Percentiles rank a stretch among this genome's conserved stretches.
These are phyloP conservation scores for Hanseniaspora occidentalis DNA, from an alignment of 805 yeast species.

Conservation along the genomic window DNA sequence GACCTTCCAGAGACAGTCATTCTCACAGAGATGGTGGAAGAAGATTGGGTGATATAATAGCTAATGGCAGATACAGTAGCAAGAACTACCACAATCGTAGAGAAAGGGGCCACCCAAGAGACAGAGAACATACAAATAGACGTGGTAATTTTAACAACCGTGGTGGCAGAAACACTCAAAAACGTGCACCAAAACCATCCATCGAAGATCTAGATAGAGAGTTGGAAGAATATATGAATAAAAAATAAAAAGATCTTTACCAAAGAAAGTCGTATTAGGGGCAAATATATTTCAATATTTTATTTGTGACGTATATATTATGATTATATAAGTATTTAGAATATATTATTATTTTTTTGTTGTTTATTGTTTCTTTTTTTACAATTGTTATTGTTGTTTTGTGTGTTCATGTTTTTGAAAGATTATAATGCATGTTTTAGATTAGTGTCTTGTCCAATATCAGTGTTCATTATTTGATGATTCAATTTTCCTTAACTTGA, in stretches of 20 bases:
- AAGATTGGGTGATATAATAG: conserved; percentile 1
- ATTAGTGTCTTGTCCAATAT: too few relatives aligned
- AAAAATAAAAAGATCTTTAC: conserved; percentile 1
- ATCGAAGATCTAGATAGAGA: conserved; percentile 21
- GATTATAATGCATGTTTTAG: too few relatives aligned
- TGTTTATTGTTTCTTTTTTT: background rate
- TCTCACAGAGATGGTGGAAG: conserved; percentile 1
- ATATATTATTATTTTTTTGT: background rate
- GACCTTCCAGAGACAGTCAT: background rate
- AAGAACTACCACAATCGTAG: background rate
- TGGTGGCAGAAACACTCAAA: background rate
- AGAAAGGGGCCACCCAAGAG: background rate
- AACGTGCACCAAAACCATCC: conserved; percentile 7
- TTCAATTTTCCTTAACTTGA: too few relatives aligned
- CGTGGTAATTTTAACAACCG: background rate
- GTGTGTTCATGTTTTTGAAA: too few relatives aligned
- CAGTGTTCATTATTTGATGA: too few relatives aligned
- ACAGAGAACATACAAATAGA: background rate
- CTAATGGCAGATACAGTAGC: background rate
- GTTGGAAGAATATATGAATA: conserved; percentile 22
- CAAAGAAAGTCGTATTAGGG: background rate
- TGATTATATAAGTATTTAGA: background rate
- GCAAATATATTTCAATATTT: background rate
- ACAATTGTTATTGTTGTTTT: background rate
- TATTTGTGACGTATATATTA: background rate